Conservation (phyloP, 2,329 filamentous ascomycete genomes). For the Pseudogymnoascus sp. region DNA sequence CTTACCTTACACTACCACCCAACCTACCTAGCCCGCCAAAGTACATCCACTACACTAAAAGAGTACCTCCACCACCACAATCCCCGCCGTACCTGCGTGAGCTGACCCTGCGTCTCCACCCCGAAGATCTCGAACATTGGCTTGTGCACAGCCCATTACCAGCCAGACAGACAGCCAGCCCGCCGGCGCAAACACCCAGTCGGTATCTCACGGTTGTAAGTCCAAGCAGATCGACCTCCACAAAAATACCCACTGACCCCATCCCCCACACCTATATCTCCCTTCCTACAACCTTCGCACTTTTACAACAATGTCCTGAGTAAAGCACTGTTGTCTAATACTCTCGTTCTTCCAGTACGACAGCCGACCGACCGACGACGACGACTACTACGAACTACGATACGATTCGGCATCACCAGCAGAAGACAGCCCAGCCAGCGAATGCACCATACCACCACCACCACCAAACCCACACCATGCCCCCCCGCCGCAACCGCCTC, state of each 20-base stretch:
- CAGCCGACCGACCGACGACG: background rate
- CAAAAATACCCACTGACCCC: background rate
- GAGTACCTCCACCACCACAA: background rate
- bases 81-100: background rate
- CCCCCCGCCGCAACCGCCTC: conserved; percentile 61
- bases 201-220: background rate
- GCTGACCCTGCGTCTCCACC: background rate
- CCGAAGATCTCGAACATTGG: background rate
- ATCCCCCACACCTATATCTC: background rate
- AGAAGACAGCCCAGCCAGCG: background rate
- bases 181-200: too few relatives aligned
- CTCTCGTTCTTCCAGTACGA: background rate
- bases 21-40: background rate
- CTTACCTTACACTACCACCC: too few relatives aligned
- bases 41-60: background rate
- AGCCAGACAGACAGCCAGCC: too few relatives aligned
- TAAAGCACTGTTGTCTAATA: background rate
- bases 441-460: background rate
- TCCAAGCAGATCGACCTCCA: background rate
- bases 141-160: background rate
- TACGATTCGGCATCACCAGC: background rate
- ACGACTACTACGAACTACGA: background rate
- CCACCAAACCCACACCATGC: conserved; percentile 41
- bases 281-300: background rate
- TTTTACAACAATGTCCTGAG: background rate